Evolutionary conservation across 371 early-diverging fungal species (phyloP), one percentile per base, ranked within the genome.

Genomic region (Circinella minor): DNA sequence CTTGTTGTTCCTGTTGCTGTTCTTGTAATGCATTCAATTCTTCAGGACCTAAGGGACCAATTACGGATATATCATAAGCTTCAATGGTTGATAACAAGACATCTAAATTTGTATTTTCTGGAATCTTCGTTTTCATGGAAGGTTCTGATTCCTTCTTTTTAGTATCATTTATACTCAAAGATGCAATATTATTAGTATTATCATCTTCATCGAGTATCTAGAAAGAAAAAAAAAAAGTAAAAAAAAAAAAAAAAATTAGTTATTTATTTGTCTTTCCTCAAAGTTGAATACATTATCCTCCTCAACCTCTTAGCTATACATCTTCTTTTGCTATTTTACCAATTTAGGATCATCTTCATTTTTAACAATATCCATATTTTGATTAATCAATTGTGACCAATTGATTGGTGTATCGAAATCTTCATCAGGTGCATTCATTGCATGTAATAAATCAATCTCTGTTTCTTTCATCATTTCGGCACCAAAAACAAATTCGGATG

Each of bases 61-160:
- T n/a, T 4, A 68, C 62, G 17, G 66, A 61, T 48, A 51, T 62
- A 18, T 55, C 55, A 36, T 64, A 54, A 17, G 55, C 37, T 13
- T 61, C 61, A 20, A 65, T 65, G 17, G 15, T 54, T 5, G 64
- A 68, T n/a, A 68, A 20, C 4, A 66, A 36, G 11, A 46, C 67
- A 55, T 36, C 20, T 15, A 66, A 36, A 20, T 59, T 54, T 4
- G 10, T 27, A 18, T 66, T 55, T 36, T 36, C 9, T 55, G 67
- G 57, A 14, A 66, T 59, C 9, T 59, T 15, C 10, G 67, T 66
- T 18, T 66, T 55, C 20, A 66, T 37, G 0, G 55, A 57, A 27
- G 57, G 57, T n/a, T 57, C 57, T 5, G 36, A 8, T 8, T 8
- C 3, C 15, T 51, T 51, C 51, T 13, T 14, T 5, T 51, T 5